Evolutionary conservation across 257 asterid species (phyloP).

Genomic region (Ehretia macrophylla): DNA sequence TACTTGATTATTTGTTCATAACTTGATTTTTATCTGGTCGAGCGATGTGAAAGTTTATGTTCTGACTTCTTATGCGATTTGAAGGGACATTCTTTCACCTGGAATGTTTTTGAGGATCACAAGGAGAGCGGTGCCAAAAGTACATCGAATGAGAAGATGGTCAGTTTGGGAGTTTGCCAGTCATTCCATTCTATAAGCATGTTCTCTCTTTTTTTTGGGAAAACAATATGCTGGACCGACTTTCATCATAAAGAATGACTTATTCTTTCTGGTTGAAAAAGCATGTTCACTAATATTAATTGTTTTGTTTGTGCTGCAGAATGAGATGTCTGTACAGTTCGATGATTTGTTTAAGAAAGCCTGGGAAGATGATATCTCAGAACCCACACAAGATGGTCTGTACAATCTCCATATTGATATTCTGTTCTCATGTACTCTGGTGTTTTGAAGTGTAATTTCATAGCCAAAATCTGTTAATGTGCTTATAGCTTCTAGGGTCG

Average conservation of each 20-base stretch:
- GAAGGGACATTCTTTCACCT: constrained; percentile 59
- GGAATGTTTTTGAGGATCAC: constrained; percentile 48
- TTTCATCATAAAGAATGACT: too few relatives aligned
- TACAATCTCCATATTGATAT: constrained; percentile 19
- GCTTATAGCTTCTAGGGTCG: background rate
- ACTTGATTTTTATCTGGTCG: background rate
- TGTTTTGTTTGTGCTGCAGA: constrained; percentile 48
- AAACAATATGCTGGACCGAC: too few relatives aligned
- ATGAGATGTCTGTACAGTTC: constrained; percentile 80
- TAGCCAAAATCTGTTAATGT: background rate
- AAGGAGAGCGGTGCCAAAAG: constrained; percentile 31
- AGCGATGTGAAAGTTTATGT: background rate
- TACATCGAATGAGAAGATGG: constrained; percentile 48
- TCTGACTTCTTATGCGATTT: constrained; percentile 20
- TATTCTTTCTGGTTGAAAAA: background rate
- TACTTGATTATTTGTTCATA: constrained; percentile 4
- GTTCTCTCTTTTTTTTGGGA: background rate
- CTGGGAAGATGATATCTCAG: constrained; percentile 78
- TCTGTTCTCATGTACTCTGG: constrained; percentile 1
- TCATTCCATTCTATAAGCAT: background rate
- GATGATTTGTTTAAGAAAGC: constrained; percentile 94
- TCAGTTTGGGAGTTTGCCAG: constrained; percentile 26
- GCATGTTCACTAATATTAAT: constrained; percentile 16
- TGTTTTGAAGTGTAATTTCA: constrained; percentile 7
- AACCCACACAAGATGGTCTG: constrained; percentile 57